These are phyloP conservation scores for Iris pallida DNA, from an alignment of 116 monocot genomes.

Conservation along the genomic window DNA sequence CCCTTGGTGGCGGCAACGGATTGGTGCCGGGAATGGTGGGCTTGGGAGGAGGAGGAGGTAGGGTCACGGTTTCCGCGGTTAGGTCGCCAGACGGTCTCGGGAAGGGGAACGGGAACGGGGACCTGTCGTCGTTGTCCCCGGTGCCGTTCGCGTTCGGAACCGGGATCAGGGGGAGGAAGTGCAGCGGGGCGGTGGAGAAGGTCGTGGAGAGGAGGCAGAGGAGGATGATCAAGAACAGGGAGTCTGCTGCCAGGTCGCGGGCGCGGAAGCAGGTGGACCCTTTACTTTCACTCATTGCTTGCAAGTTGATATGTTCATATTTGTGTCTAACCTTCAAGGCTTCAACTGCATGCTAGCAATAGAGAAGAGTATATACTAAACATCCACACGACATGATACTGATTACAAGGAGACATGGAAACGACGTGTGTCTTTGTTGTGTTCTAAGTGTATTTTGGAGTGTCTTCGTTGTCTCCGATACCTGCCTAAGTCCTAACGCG, in stretches of 20 bases:
- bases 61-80: no score
- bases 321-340: no score
- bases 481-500: no score
- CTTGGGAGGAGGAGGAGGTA: constrained; percentile 17
- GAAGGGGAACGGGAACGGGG: constrained; percentile 39
- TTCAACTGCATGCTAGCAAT: no score
- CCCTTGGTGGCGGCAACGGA: constrained; percentile 27
- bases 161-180: constrained; percentile 35
- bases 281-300: not conserved
- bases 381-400: no score
- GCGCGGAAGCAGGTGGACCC: constrained; percentile 5
- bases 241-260: constrained; percentile 1
- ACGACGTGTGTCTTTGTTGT: no score
- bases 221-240: constrained; percentile 12
- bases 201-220: constrained; percentile 2
- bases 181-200: constrained; percentile 46
- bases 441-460: no score
- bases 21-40: constrained; percentile 36
- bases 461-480: no score
- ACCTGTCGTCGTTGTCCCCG: constrained; percentile 41
- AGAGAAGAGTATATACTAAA: no score
- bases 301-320: no score
- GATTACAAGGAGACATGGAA: no score
- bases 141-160: constrained; percentile 33
- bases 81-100: constrained; percentile 31